Base-by-base conservation (phyloP, 257 asterid genomes). In the Hygrophila difformis region DNA sequence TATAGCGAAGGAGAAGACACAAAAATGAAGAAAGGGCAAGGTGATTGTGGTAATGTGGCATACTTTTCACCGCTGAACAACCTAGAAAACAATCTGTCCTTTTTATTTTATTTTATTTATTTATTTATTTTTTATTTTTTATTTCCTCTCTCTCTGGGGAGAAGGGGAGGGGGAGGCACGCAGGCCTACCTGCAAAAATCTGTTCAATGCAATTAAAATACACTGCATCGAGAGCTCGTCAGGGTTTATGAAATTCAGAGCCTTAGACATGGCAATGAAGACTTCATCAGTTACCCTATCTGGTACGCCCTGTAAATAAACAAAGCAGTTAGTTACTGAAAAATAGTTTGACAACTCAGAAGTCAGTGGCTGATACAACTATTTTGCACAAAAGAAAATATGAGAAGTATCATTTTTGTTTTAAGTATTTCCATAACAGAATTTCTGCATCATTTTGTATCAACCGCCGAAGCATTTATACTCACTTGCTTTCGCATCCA, bases 181-280 rank as follows among this genome's bases (percentile, higher is more conserved):
- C n/a, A n/a, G n/a, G n/a, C n/a, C 31, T 8, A 82, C 96, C 86
- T 86, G 99, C 49, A 91, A 79, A 67, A 91, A 91, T 62, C 95
- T 65, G 77, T 91, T 91, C 77, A 86, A 67, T 38, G 99, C 99
- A 45, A 91, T 91, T 71, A 91, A 70, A 57, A 86, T 75, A 66
- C 99, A 86, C 67, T 91, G 94, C 95, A 86, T 82, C 1, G 99
- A 91, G 6, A 91, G 93, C 72, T 91, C 96, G 19, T 86, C 95
- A 0, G 99, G 96, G 63, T 86, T 91, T 57, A 86, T 86, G 79
- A 91, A 91, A 74, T 91, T 86, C 52, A 91, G 80, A 4, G 96
- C 99, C 66, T 91, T 91, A 43, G 96, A 91, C 99, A 91, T 86
- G 77, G 99, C 99, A 48, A 91, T 86, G 71, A 91, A 91, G 45